These are phyloP conservation scores for Drechslerella stenobrocha DNA, from an alignment of 2,329 filamentous ascomycete genomes.

Conservation along the genomic window DNA sequence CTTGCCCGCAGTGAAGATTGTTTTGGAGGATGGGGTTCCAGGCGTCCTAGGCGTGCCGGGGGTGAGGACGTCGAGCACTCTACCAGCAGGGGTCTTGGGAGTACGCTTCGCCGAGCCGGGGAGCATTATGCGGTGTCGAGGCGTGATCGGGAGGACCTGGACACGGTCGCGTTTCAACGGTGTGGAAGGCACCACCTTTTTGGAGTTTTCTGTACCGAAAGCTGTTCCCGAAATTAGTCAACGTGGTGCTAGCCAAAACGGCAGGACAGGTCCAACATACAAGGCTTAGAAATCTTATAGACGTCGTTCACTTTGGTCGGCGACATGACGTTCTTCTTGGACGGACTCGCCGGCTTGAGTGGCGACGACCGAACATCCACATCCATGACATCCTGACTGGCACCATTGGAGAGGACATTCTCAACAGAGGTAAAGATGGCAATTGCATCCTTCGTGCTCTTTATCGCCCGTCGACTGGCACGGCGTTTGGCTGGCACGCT, in stretches of 20 bases:
- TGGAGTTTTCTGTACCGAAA: conserved; percentile 21
- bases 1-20: conserved; percentile 82
- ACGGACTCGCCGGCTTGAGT: conserved; percentile 42
- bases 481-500: conserved; percentile 37
- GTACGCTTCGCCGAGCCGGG: conserved; percentile 37
- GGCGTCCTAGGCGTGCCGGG: conserved; percentile 48
- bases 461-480: conserved; percentile 27
- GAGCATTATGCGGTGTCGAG: conserved; percentile 32
- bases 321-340: conserved; percentile 45
- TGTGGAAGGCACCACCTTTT: conserved; percentile 33
- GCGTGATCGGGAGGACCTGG: conserved; percentile 51
- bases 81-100: conserved; percentile 50
- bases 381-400: conserved; percentile 40
- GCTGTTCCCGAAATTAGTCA: conserved; percentile 5
- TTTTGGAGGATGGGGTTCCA: conserved; percentile 55
- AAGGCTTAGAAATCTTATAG: conserved; percentile 35
- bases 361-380: conserved; percentile 32
- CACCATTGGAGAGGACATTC: conserved; percentile 8
- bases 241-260: background rate
- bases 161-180: conserved; percentile 41
- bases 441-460: conserved; percentile 31
- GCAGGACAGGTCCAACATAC: conserved; percentile 18
- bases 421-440: conserved; percentile 26
- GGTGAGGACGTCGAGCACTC: conserved; percentile 41
- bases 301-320: conserved; percentile 33